Evolutionary conservation across 2,329 filamentous ascomycete species (phyloP).

Genomic region (Penicillium thymicola): DNA sequence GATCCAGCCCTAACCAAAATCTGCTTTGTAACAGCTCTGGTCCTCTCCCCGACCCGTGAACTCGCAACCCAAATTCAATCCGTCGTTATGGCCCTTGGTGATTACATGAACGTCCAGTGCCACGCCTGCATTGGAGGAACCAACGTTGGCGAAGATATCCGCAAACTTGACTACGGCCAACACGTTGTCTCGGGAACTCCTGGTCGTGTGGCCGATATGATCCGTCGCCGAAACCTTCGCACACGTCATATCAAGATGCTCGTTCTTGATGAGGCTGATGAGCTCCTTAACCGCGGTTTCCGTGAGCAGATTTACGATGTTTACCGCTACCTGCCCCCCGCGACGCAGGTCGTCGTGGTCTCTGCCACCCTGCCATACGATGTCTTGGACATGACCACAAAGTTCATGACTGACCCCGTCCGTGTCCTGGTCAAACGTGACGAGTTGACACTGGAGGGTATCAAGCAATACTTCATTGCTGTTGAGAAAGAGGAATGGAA

Average conservation of each 20-base stretch:
- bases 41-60: constrained; percentile 92
- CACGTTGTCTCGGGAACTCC: constrained; percentile 98
- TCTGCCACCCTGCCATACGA: constrained; percentile 99
- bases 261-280: constrained; percentile 97
- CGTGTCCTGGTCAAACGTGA: constrained; percentile 99
- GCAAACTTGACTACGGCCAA: constrained; percentile 90
- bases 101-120: constrained; percentile 99
- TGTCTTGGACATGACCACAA: constrained; percentile 98
- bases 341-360: constrained; percentile 95
- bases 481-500: constrained; percentile 99
- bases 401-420: constrained; percentile 99
- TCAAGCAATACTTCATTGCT: constrained; percentile 99
- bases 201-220: constrained; percentile 99
- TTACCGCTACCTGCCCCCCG: constrained; percentile 97
- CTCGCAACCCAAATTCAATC: constrained; percentile 99
- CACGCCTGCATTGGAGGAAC: constrained; percentile 99
- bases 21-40: constrained; percentile 59
- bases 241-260: constrained; percentile 99
- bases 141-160: constrained; percentile 97
- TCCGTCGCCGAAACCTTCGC: constrained; percentile 94
- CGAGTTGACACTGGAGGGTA: constrained; percentile 98
- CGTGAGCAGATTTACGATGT: constrained; percentile 99
- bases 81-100: constrained; percentile 96
- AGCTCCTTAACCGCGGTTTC: constrained; percentile 98
- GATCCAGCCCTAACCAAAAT: constrained; percentile 7